A percentile compares a stretch with the other conserved stretches of the same genome.
Evolutionary conservation across 768 basidiomycete species (phyloP).

Genomic region (Boletus barrowsii): DNA sequence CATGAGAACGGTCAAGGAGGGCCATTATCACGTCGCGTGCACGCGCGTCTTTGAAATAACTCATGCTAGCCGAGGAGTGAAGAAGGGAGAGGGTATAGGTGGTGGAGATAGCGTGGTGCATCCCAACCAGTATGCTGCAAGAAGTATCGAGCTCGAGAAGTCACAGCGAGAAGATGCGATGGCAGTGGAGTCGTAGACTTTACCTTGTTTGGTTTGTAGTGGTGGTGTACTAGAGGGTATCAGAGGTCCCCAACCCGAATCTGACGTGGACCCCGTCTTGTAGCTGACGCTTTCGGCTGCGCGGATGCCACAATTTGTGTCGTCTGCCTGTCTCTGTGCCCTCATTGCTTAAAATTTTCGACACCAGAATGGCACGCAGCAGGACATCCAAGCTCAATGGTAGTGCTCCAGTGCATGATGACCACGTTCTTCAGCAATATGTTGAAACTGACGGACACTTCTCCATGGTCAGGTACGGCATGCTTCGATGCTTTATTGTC

Average conservation of each 20-base stretch:
- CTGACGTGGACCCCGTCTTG: conserved; percentile 15
- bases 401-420: conserved; percentile 1
- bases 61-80: conserved; percentile 65
- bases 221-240: conserved; percentile 12
- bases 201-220: background rate
- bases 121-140: conserved; percentile 87
- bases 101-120: conserved; percentile 86
- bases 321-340: conserved; percentile 24
- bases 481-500: conserved; percentile 1
- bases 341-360: background rate
- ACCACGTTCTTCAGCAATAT: conserved; percentile 70
- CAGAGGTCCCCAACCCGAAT: conserved; percentile 12
- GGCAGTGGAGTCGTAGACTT: conserved; percentile 33
- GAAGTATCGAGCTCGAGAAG: conserved; percentile 65
- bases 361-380: conserved; percentile 22
- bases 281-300: conserved; percentile 10
- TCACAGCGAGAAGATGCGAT: conserved; percentile 42
- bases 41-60: conserved; percentile 96
- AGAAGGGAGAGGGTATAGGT: conserved; percentile 87
- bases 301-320: conserved; percentile 21
- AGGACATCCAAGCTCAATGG: conserved; percentile 31
- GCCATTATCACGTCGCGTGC: conserved; percentile 93
- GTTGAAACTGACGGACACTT: conserved; percentile 93
- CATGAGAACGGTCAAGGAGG: conserved; percentile 68
- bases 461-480: conserved; percentile 83